phyloP scores from a whole-genome alignment of 148 eudicot genomes.

The Beta vulgaris region DNA sequence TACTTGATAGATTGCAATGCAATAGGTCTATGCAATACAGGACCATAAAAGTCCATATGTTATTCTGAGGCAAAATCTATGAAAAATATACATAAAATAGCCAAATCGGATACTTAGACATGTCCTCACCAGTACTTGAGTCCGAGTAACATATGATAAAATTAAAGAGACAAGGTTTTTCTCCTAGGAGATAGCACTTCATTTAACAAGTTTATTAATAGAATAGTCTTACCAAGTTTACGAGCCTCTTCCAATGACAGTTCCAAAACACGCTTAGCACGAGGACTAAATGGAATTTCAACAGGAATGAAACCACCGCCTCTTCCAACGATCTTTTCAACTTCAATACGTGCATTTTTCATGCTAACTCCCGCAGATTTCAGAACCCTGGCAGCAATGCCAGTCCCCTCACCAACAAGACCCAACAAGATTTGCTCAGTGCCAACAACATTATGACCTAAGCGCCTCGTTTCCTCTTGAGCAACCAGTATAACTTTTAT shows the following conservation, averaged over 20 bases:
- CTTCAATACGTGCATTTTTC: conserved; percentile 85
- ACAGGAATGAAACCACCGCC: conserved; percentile 81
- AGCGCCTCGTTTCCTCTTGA: conserved; percentile 83
- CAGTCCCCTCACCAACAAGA: conserved; percentile 83
- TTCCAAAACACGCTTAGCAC: conserved; percentile 87
- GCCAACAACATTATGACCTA: conserved; percentile 77
- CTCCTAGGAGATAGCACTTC: not conserved
- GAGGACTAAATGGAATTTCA: conserved; percentile 86
- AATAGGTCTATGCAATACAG: not conserved
- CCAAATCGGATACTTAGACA: too few relatives aligned
- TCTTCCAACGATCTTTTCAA: conserved; percentile 87
- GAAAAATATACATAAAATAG: too few relatives aligned
- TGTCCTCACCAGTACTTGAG: too few relatives aligned
- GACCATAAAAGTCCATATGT: too few relatives aligned
- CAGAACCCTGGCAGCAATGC: conserved; percentile 85
- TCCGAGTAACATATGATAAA: too few relatives aligned
- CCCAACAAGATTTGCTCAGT: conserved; percentile 90
- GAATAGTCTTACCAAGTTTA: conserved; percentile 52
- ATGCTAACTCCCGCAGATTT: conserved; percentile 77
- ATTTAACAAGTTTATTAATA: not conserved
- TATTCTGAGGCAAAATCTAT: too few relatives aligned
- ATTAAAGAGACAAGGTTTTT: too few relatives aligned
- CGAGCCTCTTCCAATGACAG: conserved; percentile 86
- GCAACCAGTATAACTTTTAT: conserved; percentile 87
- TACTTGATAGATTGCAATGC: not conserved